Evolutionary conservation across 2,329 filamentous ascomycete species (phyloP).

Genomic region (Aureobasidium sp.): DNA sequence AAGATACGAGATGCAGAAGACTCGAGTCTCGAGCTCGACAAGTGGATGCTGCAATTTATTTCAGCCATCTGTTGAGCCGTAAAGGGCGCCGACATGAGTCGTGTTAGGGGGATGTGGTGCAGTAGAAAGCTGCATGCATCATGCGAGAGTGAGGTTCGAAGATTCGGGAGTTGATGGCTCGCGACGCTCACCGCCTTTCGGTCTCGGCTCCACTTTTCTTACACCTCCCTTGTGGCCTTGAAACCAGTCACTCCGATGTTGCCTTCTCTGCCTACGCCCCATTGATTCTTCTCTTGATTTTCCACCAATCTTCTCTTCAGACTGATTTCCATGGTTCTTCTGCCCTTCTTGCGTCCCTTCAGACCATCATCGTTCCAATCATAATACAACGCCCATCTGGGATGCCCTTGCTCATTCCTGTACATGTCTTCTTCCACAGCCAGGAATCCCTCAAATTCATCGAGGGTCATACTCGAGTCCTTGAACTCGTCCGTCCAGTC

Average conservation of each 20-base stretch:
- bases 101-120: background rate
- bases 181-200: background rate
- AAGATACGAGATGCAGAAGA: background rate
- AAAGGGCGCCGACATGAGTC: background rate
- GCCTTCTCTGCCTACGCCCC: conserved; percentile 28
- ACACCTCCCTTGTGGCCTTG: conserved; percentile 24
- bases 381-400: conserved; percentile 45
- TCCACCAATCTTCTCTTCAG: conserved; percentile 32
- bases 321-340: conserved; percentile 35
- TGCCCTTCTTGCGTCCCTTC: conserved; percentile 28
- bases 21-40: background rate
- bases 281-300: conserved; percentile 28
- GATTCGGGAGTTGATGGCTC: background rate
- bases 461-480: conserved; percentile 45
- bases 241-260: conserved; percentile 31
- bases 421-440: conserved; percentile 41
- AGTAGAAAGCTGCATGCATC: background rate
- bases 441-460: conserved; percentile 49
- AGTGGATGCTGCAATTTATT: background rate
- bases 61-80: background rate
- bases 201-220: background rate
- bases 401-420: conserved; percentile 23
- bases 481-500: conserved; percentile 64
- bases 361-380: conserved; percentile 39
- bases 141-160: background rate